Percentiles rank a stretch among this genome's conserved stretches.
These are phyloP conservation scores for Zygosaccharomyces bailii DNA, from an alignment of 805 yeast species.

Conservation along the genomic window DNA sequence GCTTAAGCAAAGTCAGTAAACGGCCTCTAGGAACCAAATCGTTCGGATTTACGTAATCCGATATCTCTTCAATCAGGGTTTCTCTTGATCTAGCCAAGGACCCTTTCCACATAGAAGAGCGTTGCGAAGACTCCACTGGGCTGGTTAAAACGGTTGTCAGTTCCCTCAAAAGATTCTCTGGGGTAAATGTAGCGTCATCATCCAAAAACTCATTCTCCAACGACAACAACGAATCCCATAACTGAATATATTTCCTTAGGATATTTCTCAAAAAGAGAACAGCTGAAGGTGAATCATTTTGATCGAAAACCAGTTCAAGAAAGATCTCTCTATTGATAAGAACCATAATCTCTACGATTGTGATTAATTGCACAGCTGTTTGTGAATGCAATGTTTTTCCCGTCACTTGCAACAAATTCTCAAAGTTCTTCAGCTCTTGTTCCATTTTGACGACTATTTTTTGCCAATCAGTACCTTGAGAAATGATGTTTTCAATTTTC, in stretches of 20 bases:
- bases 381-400: constrained; percentile 13
- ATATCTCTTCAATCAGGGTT: constrained; percentile 41
- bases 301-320: constrained; percentile 26
- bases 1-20: constrained; percentile 47
- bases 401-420: constrained; percentile 12
- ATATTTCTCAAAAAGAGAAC: constrained; percentile 28
- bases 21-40: constrained; percentile 53
- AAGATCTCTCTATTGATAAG: constrained; percentile 30
- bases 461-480: constrained; percentile 18
- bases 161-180: constrained; percentile 31
- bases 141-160: constrained; percentile 35
- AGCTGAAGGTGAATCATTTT: constrained; percentile 18
- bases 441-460: constrained; percentile 18
- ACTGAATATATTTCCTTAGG: constrained; percentile 22
- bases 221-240: constrained; percentile 31
- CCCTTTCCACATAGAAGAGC: constrained; percentile 34
- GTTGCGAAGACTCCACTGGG: constrained; percentile 16
- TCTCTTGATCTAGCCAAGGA: constrained; percentile 38
- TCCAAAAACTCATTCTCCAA: constrained; percentile 15
- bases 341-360: constrained; percentile 27
- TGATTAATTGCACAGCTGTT: constrained; percentile 14
- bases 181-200: constrained; percentile 20
- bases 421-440: constrained; percentile 16
- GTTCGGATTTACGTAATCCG: constrained; percentile 48
- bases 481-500: constrained; percentile 18